These are phyloP conservation scores for Agrocybe pediades DNA, from an alignment of 768 basidiomycete species.

Conservation along the genomic window DNA sequence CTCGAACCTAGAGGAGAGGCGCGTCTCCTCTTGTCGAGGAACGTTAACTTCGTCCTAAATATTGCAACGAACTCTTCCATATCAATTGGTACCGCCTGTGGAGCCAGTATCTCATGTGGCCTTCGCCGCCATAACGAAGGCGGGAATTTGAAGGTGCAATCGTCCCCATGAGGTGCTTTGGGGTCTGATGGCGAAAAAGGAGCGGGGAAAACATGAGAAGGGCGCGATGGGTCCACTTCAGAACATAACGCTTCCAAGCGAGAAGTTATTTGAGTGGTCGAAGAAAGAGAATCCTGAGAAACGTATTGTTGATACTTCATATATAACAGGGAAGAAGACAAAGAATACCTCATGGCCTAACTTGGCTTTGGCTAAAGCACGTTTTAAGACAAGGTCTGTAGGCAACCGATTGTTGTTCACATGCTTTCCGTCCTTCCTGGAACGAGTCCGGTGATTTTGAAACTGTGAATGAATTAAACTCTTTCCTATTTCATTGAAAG, in stretches of 20 bases:
- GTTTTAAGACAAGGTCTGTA: too few species aligned
- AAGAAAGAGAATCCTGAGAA: too few species aligned
- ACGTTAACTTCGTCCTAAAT: constrained; percentile 24
- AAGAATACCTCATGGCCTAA: too few species aligned
- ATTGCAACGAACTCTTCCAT: constrained; percentile 24
- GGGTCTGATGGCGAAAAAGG: not conserved
- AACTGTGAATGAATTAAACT: constrained; percentile 35
- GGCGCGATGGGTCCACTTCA: not conserved
- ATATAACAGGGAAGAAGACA: too few species aligned
- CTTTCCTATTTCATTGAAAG: not conserved
- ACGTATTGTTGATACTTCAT: too few species aligned
- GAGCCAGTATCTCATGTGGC: constrained; percentile 12
- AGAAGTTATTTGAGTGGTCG: not conserved
- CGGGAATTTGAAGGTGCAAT: constrained; percentile 23
- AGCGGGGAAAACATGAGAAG: constrained; percentile 28
- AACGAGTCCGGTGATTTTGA: constrained; percentile 52
- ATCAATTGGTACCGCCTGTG: constrained; percentile 9
- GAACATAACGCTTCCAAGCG: not conserved
- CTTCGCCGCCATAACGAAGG: constrained; percentile 33
- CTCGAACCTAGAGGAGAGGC: not conserved
- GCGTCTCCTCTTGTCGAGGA: constrained; percentile 14
- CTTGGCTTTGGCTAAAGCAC: too few species aligned
- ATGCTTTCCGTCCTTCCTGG: constrained; percentile 29
- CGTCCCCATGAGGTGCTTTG: constrained; percentile 11
- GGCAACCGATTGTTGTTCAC: constrained; percentile 19